phyloP scores from a whole-genome alignment of 352 stramenopile species.

The Phytophthora kernoviae region DNA sequence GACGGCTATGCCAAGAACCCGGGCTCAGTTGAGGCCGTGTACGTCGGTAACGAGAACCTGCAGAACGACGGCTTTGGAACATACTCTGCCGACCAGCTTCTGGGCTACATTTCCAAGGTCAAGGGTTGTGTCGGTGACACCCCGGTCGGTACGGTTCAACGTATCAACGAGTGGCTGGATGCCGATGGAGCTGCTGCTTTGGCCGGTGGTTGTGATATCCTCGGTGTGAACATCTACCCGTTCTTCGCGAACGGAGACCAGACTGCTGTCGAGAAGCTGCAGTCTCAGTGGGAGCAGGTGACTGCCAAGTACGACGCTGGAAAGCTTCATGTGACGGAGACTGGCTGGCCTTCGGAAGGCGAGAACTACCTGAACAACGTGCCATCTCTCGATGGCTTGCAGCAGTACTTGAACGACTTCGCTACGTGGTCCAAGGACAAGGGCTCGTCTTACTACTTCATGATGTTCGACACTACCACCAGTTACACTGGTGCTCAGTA shows the following conservation, averaged over 20 bases:
- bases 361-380: slow-evolving; percentile 34
- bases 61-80: slow-evolving; percentile 53
- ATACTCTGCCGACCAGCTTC: slow-evolving; percentile 40
- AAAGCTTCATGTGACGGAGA: slow-evolving; percentile 58
- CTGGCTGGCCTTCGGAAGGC: slow-evolving; percentile 54
- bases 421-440: slow-evolving; percentile 35
- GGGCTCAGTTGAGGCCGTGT: slow-evolving; percentile 52
- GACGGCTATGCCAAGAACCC: slow-evolving; percentile 46
- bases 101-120: slow-evolving; percentile 60
- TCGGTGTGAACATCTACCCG: slow-evolving; percentile 64
- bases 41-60: slow-evolving; percentile 81
- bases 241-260: slow-evolving; percentile 46
- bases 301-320: slow-evolving; percentile 35
- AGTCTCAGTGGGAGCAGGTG: slow-evolving; percentile 55
- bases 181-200: slow-evolving; percentile 32
- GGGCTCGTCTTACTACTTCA: slow-evolving; percentile 54
- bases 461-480: slow-evolving; percentile 64
- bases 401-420: slow-evolving; percentile 58
- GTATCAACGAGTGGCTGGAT: slow-evolving; percentile 67
- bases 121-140: slow-evolving; percentile 45
- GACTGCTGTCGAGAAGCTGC: slow-evolving; percentile 50
- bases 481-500: slow-evolving; percentile 51
- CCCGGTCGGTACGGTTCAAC: slow-evolving; percentile 67
- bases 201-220: slow-evolving; percentile 13
- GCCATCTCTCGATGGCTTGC: slow-evolving; percentile 42